Conservation (phyloP, 768 basidiomycete species). For the Boletus rubescentipes region DNA sequence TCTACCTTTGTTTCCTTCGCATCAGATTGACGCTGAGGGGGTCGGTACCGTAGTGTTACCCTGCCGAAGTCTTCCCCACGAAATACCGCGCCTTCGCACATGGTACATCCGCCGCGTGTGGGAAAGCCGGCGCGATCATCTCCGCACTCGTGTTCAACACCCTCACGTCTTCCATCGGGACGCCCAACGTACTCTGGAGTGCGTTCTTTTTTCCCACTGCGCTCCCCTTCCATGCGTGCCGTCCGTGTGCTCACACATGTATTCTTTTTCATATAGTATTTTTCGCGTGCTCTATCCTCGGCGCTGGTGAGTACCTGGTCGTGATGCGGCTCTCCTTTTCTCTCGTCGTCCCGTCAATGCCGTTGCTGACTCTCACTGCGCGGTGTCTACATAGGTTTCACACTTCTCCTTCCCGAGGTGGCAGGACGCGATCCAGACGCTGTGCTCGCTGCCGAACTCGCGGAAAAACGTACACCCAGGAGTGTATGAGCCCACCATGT, state of each 20-base stretch:
- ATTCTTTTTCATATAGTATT: conserved; percentile 47
- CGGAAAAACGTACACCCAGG: conserved; percentile 11
- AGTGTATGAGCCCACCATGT: not conserved
- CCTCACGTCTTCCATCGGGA: conserved; percentile 59
- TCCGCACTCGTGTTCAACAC: conserved; percentile 72
- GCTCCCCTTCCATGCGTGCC: not conserved
- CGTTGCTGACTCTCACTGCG: conserved; percentile 1
- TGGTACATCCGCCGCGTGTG: conserved; percentile 70
- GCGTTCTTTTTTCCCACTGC: conserved; percentile 28
- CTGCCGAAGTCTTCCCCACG: conserved; percentile 80
- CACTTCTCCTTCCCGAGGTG: conserved; percentile 52
- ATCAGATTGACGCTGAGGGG: not conserved
- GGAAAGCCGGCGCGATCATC: conserved; percentile 77
- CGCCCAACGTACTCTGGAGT: conserved; percentile 71
- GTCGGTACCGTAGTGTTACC: conserved; percentile 50
- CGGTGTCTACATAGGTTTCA: conserved; percentile 27
- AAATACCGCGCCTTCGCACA: conserved; percentile 72
- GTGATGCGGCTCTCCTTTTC: no score
- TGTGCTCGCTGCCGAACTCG: conserved; percentile 40
- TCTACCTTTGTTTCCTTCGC: not conserved
- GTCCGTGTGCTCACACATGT: not conserved
- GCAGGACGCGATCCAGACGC: conserved; percentile 51
- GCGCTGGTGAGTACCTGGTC: conserved; percentile 39
- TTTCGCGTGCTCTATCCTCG: conserved; percentile 59
- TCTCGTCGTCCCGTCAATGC: not conserved